Evolutionary conservation across 2,329 filamentous ascomycete species (phyloP), one percentile per base, ranked within the genome.

Genomic region (Calonectria hongkongensis): DNA sequence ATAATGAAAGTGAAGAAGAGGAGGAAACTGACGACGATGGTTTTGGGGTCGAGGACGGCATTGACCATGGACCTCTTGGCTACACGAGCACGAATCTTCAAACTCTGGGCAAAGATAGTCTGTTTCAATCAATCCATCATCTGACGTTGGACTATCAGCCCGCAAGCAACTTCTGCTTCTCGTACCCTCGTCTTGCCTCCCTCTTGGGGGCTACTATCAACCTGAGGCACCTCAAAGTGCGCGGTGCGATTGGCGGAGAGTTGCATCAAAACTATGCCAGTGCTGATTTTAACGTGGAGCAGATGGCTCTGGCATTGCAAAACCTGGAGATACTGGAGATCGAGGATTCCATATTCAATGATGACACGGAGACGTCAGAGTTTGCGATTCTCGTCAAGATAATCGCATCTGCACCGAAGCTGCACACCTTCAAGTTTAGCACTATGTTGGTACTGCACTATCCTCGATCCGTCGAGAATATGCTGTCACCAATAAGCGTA

Each of bases 171-270:
- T 58, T 58, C 9, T 58, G 33, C 33, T 58, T 58, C 54, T 39
- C 30, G 36, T 6, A 58, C n/a, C 54, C 54, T 6, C 33, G 18
- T 39, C 54, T 58, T 8, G 30, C n/a, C 15, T 58, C 54, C n/a
- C 36, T 58, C 10, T 33, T 58, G 12, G 54, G 28, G 2, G 54
- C 54, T 10, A 58, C 54, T 7, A 12, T 10, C 4, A 39, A 58
- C n/a, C 33, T 58, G 10, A 56, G 10, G 25, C 30, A 56, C n/a
- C 51, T 56, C 51, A 56, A 36, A 27, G n/a, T 56, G 33, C 51
- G 51, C 18, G 25, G 39, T 56, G 51, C 51, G n/a, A 1, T 56
- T 8, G 51, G 51, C 1, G 51, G 51, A 0, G 15, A 56, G 12
- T 15, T 39, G 21, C 4, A 2, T 12, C 27, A 39, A 4, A 10